These are phyloP conservation scores for Blastomyces silverae DNA, from an alignment of 2,329 filamentous ascomycete genomes.

Conservation along the genomic window DNA sequence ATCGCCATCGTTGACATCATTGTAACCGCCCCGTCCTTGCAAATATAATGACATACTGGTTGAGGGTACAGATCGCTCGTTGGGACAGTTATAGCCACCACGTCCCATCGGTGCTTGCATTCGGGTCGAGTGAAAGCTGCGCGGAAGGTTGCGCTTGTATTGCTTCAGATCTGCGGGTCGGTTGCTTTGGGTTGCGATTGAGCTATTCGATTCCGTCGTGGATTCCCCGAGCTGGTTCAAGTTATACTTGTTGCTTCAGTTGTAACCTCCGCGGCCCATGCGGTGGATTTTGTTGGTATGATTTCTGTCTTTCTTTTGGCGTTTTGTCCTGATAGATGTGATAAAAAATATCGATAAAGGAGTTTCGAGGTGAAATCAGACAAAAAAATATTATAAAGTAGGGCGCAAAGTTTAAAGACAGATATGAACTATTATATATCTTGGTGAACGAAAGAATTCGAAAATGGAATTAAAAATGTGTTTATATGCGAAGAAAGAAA, in stretches of 20 bases:
- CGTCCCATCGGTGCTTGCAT: conserved; percentile 31
- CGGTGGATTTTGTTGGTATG: conserved; percentile 8
- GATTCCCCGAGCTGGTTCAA: not conserved
- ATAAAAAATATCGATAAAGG: conserved; percentile 8
- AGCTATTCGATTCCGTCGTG: not conserved
- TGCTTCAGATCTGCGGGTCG: not conserved
- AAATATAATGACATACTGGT: conserved; percentile 16
- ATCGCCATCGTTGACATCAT: conserved; percentile 24
- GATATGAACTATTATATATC: conserved; percentile 11
- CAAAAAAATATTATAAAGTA: conserved; percentile 6
- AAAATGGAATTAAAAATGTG: conserved; percentile 8
- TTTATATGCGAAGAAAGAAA: conserved; percentile 1
- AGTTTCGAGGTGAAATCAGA: not conserved
- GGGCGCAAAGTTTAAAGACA: conserved; percentile 1
- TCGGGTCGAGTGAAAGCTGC: not conserved
- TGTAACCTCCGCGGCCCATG: conserved; percentile 14
- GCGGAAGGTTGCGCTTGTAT: not conserved
- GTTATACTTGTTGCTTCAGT: conserved; percentile 3
- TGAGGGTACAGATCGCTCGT: conserved; percentile 14
- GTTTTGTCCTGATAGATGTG: not conserved
- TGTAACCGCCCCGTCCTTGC: conserved; percentile 33
- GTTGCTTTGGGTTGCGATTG: not conserved
- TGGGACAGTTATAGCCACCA: conserved; percentile 30
- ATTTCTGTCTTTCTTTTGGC: not conserved
- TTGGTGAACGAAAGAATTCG: conserved; percentile 9